Evolutionary conservation across 768 basidiomycete species (phyloP), one percentile per base, ranked within the genome.

Genomic region (Clitopilus passeckerianus): DNA sequence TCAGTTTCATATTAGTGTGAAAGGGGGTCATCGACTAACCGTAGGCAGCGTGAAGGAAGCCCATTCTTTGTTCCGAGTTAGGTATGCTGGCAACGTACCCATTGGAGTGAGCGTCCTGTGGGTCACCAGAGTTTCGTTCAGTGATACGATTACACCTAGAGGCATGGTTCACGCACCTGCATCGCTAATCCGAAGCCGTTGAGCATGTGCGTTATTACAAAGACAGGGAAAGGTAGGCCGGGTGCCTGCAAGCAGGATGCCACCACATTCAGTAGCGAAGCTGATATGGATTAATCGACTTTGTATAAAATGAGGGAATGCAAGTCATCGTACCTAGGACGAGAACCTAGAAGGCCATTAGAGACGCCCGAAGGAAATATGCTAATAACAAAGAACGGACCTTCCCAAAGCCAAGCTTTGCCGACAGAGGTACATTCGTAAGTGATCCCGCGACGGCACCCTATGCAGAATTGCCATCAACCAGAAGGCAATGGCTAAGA

Each of bases 51-150:
- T 86, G 84, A 18, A 88, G 65, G 14, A 90, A 56, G 6, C 87
- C 82, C 84, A 91, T 87, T 66, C 87, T 90, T 1, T 70, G 67
- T 57, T 82, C 78, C 0, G 83, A 68, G 46, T 83, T 78, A 16
- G 77, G 68, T 60, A 76, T 77, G 10, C 87, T 70, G 1, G 84
- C 86, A 8, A 90, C 80, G 61, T 81, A 89, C 3, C 83, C 85
- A 61, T 86, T 87, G 1, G 86, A 78, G 69, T 87, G 86, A 0
- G 87, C 86, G 58, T 89, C 84, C 83, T 88, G 3, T 7, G 7
- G 27, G 27, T 30, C 27, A 7, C 27, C 27, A 34, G 18, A 35
- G 15, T n/a, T n/a, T n/a, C n/a, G n/a, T n/a, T n/a, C n/a, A n/a
- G n/a, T n/a, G n/a, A n/a, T n/a, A n/a, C n/a, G n/a, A n/a, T n/a